phyloP scores from a whole-genome alignment of 495 filamentous ascomycete species.

The Xylaria bambusicola region DNA sequence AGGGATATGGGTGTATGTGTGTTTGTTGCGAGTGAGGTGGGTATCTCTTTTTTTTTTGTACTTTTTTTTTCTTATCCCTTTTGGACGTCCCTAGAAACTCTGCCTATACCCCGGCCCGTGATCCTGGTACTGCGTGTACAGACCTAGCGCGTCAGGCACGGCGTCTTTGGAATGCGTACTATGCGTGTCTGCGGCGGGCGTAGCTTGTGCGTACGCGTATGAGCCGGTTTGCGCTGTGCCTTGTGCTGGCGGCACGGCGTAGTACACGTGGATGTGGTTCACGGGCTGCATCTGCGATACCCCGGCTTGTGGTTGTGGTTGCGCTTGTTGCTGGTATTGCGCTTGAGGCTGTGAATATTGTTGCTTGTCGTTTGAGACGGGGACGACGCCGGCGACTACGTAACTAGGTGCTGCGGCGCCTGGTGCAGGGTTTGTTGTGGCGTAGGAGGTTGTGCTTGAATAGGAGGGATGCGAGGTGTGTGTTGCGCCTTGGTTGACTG shows the following conservation, averaged over 20 bases:
- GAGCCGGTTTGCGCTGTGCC: background rate
- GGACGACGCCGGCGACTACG: background rate
- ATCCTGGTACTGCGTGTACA: constrained; percentile 1
- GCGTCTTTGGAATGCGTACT: background rate
- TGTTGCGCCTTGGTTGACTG: background rate
- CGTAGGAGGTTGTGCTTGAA: background rate
- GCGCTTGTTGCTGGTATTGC: constrained; percentile 3
- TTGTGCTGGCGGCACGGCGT: background rate
- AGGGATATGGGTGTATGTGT: no score
- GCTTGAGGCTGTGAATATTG: constrained; percentile 8
- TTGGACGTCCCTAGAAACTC: constrained; percentile 11
- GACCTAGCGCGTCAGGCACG: constrained; percentile 2
- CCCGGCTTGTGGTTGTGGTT: background rate
- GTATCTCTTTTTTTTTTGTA: no score
- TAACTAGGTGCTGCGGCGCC: no score
- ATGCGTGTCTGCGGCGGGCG: background rate
- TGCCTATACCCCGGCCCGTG: constrained; percentile 14
- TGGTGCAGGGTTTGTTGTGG: background rate
- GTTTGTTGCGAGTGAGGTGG: no score
- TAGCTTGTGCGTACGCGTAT: no score
- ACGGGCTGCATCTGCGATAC: constrained; percentile 3
- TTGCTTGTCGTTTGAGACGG: constrained; percentile 3
- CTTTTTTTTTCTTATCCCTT: no score
- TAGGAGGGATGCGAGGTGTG: background rate
- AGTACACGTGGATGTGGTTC: constrained; percentile 21